phyloP scores from a whole-genome alignment of 2,329 filamentous ascomycete genomes.

The Metarhizium sp. region DNA sequence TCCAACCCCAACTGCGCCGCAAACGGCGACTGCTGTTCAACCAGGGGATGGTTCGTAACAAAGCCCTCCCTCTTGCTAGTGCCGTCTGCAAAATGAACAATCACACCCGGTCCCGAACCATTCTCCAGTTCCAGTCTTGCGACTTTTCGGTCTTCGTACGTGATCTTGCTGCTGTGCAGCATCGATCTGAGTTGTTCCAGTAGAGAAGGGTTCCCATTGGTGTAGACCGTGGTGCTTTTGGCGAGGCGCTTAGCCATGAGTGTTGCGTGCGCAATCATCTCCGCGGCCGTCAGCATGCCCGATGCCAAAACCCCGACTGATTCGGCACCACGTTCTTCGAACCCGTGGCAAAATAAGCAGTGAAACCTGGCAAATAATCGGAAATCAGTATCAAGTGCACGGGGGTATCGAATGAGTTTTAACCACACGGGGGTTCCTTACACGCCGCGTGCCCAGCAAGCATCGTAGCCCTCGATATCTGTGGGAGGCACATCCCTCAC shows the following conservation, averaged over 20 bases:
- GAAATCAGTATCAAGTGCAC: too few relatives aligned
- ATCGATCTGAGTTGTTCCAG: constrained; percentile 16
- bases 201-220: constrained; percentile 31
- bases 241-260: constrained; percentile 35
- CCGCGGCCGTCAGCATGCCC: constrained; percentile 20
- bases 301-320: constrained; percentile 38
- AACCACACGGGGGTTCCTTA: constrained; percentile 14
- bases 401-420: neutral
- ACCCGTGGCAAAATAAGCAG: constrained; percentile 52
- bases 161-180: constrained; percentile 23
- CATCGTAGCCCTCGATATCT: constrained; percentile 40
- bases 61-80: constrained; percentile 27
- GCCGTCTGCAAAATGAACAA: constrained; percentile 31
- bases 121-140: constrained; percentile 17
- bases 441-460: constrained; percentile 45
- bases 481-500: constrained; percentile 38
- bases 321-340: constrained; percentile 40
- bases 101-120: constrained; percentile 17
- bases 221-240: constrained; percentile 39
- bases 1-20: constrained; percentile 34
- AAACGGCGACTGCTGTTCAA: constrained; percentile 30
- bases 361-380: constrained; percentile 24
- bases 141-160: constrained; percentile 26
- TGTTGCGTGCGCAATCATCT: constrained; percentile 28
- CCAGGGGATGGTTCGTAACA: constrained; percentile 26